Evolutionary conservation across 176 grass and related monocot species (phyloP).

Genomic region (Calamus simplicifolius): DNA sequence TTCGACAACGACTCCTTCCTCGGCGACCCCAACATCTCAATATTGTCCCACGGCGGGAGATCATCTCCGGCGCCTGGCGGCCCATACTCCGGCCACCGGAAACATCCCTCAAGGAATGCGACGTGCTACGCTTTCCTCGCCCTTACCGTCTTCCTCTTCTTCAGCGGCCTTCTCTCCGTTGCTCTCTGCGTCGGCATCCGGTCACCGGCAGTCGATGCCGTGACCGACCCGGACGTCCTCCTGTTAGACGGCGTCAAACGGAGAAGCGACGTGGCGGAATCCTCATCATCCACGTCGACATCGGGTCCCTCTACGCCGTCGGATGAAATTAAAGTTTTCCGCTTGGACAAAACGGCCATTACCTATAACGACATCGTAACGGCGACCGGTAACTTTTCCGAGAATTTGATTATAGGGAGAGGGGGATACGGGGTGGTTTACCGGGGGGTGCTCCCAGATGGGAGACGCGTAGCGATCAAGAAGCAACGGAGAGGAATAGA

Average conservation of each 20-base stretch:
- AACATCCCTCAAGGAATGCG: slow-evolving; percentile 7
- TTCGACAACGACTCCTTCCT: slow-evolving; percentile 70
- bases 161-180: slow-evolving; percentile 23
- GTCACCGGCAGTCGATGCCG: slow-evolving; percentile 19
- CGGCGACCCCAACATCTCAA: slow-evolving; percentile 49
- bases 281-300: slow-evolving; percentile 18
- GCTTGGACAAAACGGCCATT: slow-evolving; percentile 47
- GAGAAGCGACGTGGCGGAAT: slow-evolving; percentile 6
- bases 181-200: slow-evolving; percentile 14
- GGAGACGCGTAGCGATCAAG: slow-evolving; percentile 71
- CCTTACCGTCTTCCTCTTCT: slow-evolving; percentile 32
- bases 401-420: slow-evolving; percentile 54
- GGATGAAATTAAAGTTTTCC: slow-evolving; percentile 56
- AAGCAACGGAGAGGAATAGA: slow-evolving; percentile 40
- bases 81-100: not conserved
- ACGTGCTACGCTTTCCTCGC: slow-evolving; percentile 34
- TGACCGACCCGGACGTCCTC: slow-evolving; percentile 25
- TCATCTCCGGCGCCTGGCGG: not conserved
- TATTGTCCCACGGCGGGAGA: not conserved
- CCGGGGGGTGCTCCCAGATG: slow-evolving; percentile 67
- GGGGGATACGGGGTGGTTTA: slow-evolving; percentile 89
- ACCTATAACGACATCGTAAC: slow-evolving; percentile 72
- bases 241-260: slow-evolving; percentile 29
- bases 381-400: slow-evolving; percentile 62
- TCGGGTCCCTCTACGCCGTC: not conserved